Evolutionary conservation across 257 asterid genomes (phyloP), one percentile per base, ranked within the genome.

Genomic region (Forsythia viridissima): DNA sequence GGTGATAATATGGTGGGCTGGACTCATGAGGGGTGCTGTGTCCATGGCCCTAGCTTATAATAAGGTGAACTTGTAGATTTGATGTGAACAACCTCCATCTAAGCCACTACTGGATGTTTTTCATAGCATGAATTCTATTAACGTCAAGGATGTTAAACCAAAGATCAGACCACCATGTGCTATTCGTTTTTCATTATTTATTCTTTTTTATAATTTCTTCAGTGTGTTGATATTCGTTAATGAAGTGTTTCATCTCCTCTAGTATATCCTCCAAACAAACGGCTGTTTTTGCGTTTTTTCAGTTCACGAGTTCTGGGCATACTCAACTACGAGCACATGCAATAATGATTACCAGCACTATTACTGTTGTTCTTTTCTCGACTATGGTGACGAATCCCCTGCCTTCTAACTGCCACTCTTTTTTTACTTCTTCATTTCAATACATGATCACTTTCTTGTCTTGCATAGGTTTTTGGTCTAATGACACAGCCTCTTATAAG

Each of bases 1-100:
- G 90, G 80, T 86, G 18, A 75, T 86, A 51, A 81, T 86, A 73
- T 86, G 89, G 87, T 83, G 87, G 87, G 89, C 89, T 6, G 89
- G 89, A 57, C 80, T 86, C 59, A 86, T 86, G 84, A 79, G 89
- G 73, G 89, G 87, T 4, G 85, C 89, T 46, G 89, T 86, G 39
- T 83, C 89, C 37, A 83, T 86, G 71, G 89, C 89, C 34, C 85
- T 86, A 24, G 89, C 89, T 39, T 86, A 86, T 79, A 83, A 86
- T 72, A 83, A 83, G 89, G 89, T 83, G 55, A 77, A 30, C 70
- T 63, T 30, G 70, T 30, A 57, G 30, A 63, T 63, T 63, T 63
- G 8, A 63, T 63, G 18, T 57, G 66, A 0, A n/a, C 34, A 2
- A 55, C 24, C 65, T 55, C 30, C 34, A 57, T 16, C 66, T n/a